Percentiles rank a stretch among this genome's conserved stretches.
These are phyloP conservation scores for Penicillium taxi DNA, from an alignment of 495 filamentous ascomycete species.

Conservation along the genomic window DNA sequence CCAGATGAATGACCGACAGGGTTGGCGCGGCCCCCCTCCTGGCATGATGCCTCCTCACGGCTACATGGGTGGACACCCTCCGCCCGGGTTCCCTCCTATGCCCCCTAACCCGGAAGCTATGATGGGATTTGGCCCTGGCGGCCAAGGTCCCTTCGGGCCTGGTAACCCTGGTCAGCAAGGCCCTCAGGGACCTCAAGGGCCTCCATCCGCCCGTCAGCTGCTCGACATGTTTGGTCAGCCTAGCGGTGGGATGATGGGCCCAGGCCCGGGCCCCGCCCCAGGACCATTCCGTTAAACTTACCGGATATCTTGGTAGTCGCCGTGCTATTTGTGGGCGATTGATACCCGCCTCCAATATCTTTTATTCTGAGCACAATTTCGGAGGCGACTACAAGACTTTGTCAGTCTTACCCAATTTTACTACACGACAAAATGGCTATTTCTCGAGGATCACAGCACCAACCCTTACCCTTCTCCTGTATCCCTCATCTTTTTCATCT, in stretches of 20 bases:
- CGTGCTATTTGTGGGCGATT: no score
- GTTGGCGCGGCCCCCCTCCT: conserved; percentile 37
- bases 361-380: background rate
- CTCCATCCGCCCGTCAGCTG: conserved; percentile 37
- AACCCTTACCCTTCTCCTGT: no score
- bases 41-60: conserved; percentile 48
- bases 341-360: background rate
- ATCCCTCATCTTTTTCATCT: no score
- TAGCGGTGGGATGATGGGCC: conserved; percentile 37
- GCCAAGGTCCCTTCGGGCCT: conserved; percentile 32
- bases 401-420: background rate
- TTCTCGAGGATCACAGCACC: conserved; percentile 2
- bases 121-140: conserved; percentile 32
- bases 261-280: conserved; percentile 35
- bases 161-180: conserved; percentile 33
- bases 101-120: conserved; percentile 37
- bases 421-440: conserved; percentile 3
- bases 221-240: conserved; percentile 42
- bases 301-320: no score
- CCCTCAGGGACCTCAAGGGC: no score
- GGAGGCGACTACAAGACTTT: background rate
- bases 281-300: conserved; percentile 14
- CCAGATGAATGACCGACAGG: conserved; percentile 31
- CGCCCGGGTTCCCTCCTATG: conserved; percentile 41
- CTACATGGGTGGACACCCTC: conserved; percentile 40